Evolutionary conservation across 2,329 filamentous ascomycete species (phyloP).

Genomic region (Amesomyces nigricolor): DNA sequence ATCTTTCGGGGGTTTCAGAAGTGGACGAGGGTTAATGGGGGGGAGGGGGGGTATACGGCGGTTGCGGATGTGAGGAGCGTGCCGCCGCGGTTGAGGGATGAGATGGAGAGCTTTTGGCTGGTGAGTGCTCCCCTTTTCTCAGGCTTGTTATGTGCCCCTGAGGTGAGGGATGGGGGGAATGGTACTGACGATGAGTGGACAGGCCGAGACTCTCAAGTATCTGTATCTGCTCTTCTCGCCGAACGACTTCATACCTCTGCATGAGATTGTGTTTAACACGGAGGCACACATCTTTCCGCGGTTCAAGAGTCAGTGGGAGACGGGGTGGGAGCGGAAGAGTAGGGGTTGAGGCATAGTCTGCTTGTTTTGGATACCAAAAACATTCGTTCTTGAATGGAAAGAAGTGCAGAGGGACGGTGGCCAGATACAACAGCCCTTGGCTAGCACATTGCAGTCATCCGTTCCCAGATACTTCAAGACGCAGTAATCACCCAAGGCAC

Average conservation of each 20-base stretch:
- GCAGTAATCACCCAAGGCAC: too few species aligned
- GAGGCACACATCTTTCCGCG: conserved; percentile 87
- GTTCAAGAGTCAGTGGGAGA: conserved; percentile 50
- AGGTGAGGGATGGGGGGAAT: too few species aligned
- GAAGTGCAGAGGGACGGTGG: too few species aligned
- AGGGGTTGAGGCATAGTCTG: too few species aligned
- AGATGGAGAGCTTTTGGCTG: conserved; percentile 99
- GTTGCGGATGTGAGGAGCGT: conserved; percentile 68
- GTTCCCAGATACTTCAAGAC: too few species aligned
- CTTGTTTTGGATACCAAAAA: too few species aligned
- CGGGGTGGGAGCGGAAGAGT: conserved; percentile 67
- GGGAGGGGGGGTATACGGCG: conserved; percentile 69
- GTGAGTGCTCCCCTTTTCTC: background rate
- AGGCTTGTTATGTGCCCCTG: too few species aligned
- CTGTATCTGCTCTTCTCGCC: conserved; percentile 91
- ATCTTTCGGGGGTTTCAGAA: conserved; percentile 92
- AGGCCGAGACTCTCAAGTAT: conserved; percentile 91
- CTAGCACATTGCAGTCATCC: too few species aligned
- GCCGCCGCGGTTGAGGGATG: conserved; percentile 70
- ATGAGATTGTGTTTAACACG: conserved; percentile 88
- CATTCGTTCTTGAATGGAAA: too few species aligned
- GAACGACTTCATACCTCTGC: conserved; percentile 72
- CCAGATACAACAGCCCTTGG: too few species aligned
- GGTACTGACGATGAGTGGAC: too few species aligned
- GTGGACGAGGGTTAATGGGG: conserved; percentile 71